Evolutionary conservation across 768 basidiomycete species (phyloP).

Genomic region (Boletus fagicola): DNA sequence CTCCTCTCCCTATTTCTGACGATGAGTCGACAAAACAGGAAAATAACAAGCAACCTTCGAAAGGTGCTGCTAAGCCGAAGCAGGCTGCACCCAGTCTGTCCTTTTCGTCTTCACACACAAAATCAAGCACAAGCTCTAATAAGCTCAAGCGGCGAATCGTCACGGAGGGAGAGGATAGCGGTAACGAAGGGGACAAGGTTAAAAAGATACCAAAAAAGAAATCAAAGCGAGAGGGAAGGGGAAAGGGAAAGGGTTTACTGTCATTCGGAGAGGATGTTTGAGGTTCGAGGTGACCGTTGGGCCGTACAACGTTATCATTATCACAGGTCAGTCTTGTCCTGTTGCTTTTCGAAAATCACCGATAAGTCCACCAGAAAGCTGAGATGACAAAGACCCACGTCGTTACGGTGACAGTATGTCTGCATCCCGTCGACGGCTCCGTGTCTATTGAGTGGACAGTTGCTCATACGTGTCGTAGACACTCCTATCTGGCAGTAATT

Average conservation of each 20-base stretch:
- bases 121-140: conserved; percentile 23
- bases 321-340: conserved; percentile 8
- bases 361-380: neutral
- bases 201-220: conserved; percentile 50
- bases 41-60: conserved; percentile 20
- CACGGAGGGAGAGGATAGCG: conserved; percentile 33
- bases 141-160: conserved; percentile 38
- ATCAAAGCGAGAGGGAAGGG: conserved; percentile 45
- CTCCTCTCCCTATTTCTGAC: conserved; percentile 46
- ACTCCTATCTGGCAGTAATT: neutral
- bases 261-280: conserved; percentile 37
- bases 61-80: conserved; percentile 26
- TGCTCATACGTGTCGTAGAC: neutral
- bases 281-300: neutral
- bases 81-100: conserved; percentile 30
- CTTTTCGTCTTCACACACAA: conserved; percentile 38
- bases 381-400: neutral
- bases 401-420: neutral
- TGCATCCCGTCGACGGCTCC: neutral
- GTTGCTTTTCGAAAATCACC: neutral
- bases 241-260: conserved; percentile 38
- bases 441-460: neutral
- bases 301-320: neutral
- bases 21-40: conserved; percentile 30
- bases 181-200: conserved; percentile 17